A percentile compares a stretch with the other conserved stretches of the same genome.
These are phyloP conservation scores for Gonium pectorale DNA, from an alignment of 139 green algal genomes.

Conservation along the genomic window DNA sequence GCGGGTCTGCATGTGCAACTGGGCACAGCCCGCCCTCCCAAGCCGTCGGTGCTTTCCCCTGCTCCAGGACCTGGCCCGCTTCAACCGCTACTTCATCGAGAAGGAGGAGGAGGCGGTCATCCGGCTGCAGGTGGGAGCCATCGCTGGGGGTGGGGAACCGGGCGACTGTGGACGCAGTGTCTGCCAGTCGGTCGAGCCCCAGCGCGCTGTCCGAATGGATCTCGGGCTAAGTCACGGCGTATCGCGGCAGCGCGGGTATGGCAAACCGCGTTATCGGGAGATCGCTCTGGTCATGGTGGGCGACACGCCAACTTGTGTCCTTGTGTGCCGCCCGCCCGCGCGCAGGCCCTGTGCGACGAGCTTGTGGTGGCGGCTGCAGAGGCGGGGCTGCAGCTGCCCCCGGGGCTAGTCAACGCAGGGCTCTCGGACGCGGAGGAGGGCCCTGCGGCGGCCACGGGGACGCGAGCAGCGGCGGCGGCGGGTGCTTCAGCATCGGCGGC, in stretches of 20 bases:
- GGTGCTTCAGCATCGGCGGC: not conserved
- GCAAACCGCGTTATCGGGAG: too few species aligned
- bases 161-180: too few species aligned
- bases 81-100: conserved; percentile 86
- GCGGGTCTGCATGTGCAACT: too few species aligned
- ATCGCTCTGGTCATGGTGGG: too few species aligned
- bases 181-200: too few species aligned
- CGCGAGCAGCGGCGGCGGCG: not conserved
- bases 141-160: not conserved
- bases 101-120: conserved; percentile 88
- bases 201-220: too few species aligned
- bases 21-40: too few species aligned
- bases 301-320: too few species aligned
- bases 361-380: conserved; percentile 37
- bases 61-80: conserved; percentile 65
- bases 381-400: not conserved
- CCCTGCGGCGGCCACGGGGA: not conserved
- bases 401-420: not conserved
- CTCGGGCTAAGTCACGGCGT: too few species aligned
- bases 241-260: too few species aligned
- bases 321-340: too few species aligned
- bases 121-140: conserved; percentile 57
- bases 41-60: too few species aligned
- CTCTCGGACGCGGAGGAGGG: not conserved
- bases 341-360: conserved; percentile 48